These are phyloP conservation scores for Chytriomyces confervae DNA, from an alignment of 192 early-diverging fungal species.

Conservation along the genomic window DNA sequence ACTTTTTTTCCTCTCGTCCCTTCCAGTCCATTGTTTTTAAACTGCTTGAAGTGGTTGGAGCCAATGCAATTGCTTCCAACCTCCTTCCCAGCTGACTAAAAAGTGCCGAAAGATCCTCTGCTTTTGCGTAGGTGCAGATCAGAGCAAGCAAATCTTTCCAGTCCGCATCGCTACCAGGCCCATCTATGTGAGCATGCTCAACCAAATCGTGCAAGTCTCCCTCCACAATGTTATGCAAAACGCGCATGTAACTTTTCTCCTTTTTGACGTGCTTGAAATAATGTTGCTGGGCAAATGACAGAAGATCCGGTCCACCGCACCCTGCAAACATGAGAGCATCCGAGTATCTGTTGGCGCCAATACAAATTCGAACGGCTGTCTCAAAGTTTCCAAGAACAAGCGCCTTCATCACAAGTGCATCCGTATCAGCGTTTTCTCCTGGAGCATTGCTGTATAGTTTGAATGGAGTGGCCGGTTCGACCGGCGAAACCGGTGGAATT, in stretches of 20 bases:
- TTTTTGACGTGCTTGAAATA: slow-evolving; percentile 81
- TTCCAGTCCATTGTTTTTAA: slow-evolving; percentile 32
- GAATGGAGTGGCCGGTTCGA: slow-evolving; percentile 44
- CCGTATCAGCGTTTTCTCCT: slow-evolving; percentile 70
- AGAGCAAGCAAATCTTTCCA: slow-evolving; percentile 95
- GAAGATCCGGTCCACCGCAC: slow-evolving; percentile 79
- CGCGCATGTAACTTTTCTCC: slow-evolving; percentile 78
- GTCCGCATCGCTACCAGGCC: slow-evolving; percentile 49
- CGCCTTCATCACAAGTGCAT: slow-evolving; percentile 82
- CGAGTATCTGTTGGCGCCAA: slow-evolving; percentile 79
- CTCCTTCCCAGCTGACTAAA: slow-evolving; percentile 49
- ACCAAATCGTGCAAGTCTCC: slow-evolving; percentile 86
- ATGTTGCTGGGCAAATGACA: slow-evolving; percentile 75
- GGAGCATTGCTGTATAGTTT: slow-evolving; percentile 40
- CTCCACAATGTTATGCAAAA: slow-evolving; percentile 81
- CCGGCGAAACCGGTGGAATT: neutral
- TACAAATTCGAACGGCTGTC: slow-evolving; percentile 85
- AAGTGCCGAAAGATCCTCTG: slow-evolving; percentile 70
- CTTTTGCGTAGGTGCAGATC: slow-evolving; percentile 89
- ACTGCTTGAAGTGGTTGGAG: neutral
- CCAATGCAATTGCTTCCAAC: slow-evolving; percentile 38
- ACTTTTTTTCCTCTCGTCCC: slow-evolving; percentile 49
- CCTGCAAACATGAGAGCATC: slow-evolving; percentile 90
- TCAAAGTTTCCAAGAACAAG: slow-evolving; percentile 93
- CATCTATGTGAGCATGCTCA: slow-evolving; percentile 68